Evolutionary conservation across 192 early-diverging fungal species (phyloP).

Genomic region (Rhizoclosmatium sp.): DNA sequence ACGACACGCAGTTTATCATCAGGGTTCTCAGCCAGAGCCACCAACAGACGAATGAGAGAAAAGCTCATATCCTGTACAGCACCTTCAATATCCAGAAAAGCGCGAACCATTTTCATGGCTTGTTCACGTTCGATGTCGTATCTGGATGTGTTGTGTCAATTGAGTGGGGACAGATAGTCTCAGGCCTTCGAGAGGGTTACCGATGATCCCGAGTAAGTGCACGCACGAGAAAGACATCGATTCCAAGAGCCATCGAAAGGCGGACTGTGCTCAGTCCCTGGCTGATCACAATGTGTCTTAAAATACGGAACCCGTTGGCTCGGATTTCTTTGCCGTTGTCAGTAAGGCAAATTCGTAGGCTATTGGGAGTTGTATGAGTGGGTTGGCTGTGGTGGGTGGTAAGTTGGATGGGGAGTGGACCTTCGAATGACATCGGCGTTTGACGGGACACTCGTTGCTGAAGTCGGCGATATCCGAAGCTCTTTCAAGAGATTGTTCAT

Average conservation of each 20-base stretch:
- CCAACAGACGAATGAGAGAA: conserved; percentile 72
- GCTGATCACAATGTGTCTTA: conserved; percentile 64
- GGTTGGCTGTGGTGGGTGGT: no score
- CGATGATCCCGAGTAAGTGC: conserved; percentile 40
- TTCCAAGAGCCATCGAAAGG: conserved; percentile 55
- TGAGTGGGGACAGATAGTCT: background rate
- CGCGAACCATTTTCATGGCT: conserved; percentile 74
- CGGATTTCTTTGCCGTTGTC: conserved; percentile 66
- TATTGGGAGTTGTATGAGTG: background rate
- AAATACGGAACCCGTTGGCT: conserved; percentile 65
- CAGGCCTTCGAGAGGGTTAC: conserved; percentile 44
- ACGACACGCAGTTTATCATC: conserved; percentile 80
- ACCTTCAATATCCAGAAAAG: conserved; percentile 70
- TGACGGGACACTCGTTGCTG: background rate
- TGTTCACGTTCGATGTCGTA: conserved; percentile 80
- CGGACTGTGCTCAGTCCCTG: conserved; percentile 43
- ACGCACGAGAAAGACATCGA: conserved; percentile 76
- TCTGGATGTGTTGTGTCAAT: conserved; percentile 1
- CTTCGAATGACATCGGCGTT: background rate
- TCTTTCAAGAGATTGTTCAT: conserved; percentile 21
- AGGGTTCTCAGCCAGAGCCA: conserved; percentile 78
- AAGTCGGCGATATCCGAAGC: background rate
- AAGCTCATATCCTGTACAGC: conserved; percentile 69
- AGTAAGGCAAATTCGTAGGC: conserved; percentile 50
- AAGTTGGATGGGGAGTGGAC: background rate